Base-by-base conservation (phyloP, 129 eudicot species). In the Cynara cardunculus region DNA sequence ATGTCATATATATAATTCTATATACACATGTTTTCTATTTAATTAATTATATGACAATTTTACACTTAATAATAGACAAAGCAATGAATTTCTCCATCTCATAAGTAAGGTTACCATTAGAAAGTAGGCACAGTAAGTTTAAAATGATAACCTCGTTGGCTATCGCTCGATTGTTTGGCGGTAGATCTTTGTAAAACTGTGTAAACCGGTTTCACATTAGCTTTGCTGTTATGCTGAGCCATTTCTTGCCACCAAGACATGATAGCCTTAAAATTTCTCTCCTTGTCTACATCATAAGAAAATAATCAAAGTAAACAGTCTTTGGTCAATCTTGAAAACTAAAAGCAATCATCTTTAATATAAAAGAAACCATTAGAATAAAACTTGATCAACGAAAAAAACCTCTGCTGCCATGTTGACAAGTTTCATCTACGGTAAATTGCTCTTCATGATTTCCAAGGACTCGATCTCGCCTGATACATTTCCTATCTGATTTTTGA, bases 201-300 rank as follows among this genome's bases (percentile, higher is more conserved):
- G 73, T 78, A 49, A 75, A 67, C 79, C 53, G 86, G 86, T 69
- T 81, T 81, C 66, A 28, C 37, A 80, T 27, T 74, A 75, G 88
- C 81, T 73, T 85, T 89, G 80, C 41, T 77, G 69, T 88, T 95
- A 72, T 76, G 85, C 74, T 86, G 90, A 72, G 97, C 97, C 99
- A 95, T 95, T 74, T 92, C 97, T 87, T 87, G 92, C 99, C 97
- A 95, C 97, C 99, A 95, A 71, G 96, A 84, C 96, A 92, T 91
- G 28, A 95, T 87, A 21, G 93, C 89, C 87, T 95, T 90, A 41
- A 95, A 95, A 71, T 87, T 85, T 80, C 81, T 86, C 26, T 75
- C 80, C 25, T 77, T 80, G 14, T 89, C 99, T 95, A 78, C 83
- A 85, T n/a, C n/a, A n/a, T n/a, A 28, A 18, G 65, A 64, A 0